Percentiles rank a stretch among this genome's conserved stretches.
Evolutionary conservation across 2,329 filamentous ascomycete genomes (phyloP).

Genomic region (Tolypocladium amazonense): DNA sequence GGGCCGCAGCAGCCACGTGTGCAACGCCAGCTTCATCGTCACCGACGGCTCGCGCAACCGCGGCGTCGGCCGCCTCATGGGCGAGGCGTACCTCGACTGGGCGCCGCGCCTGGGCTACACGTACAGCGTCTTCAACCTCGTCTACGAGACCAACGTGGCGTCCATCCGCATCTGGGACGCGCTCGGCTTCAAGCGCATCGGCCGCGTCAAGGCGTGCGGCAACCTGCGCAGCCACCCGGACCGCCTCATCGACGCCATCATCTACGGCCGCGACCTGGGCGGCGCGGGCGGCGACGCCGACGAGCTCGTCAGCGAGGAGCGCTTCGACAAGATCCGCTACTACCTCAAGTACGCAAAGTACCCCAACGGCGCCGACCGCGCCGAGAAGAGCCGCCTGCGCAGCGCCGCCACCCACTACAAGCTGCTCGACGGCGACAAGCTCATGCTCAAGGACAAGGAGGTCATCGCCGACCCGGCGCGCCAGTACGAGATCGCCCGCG

Average conservation of each 20-base stretch:
- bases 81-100: slow-evolving; percentile 68
- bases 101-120: slow-evolving; percentile 74
- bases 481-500: slow-evolving; percentile 81
- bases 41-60: slow-evolving; percentile 63
- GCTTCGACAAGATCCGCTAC: slow-evolving; percentile 97
- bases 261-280: slow-evolving; percentile 59
- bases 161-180: slow-evolving; percentile 88
- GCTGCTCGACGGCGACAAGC: slow-evolving; percentile 62
- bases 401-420: slow-evolving; percentile 95
- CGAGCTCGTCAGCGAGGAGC: slow-evolving; percentile 84
- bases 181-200: slow-evolving; percentile 85
- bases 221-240: slow-evolving; percentile 59
- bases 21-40: slow-evolving; percentile 73
- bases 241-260: slow-evolving; percentile 63
- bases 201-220: slow-evolving; percentile 64
- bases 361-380: slow-evolving; percentile 82
- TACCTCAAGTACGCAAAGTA: slow-evolving; percentile 94
- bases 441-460: slow-evolving; percentile 97
- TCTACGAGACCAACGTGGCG: slow-evolving; percentile 87
- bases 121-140: slow-evolving; percentile 88
- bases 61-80: slow-evolving; percentile 66
- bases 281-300: slow-evolving; percentile 61
- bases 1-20: slow-evolving; percentile 80
- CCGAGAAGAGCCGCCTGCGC: slow-evolving; percentile 88
- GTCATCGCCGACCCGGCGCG: slow-evolving; percentile 82